A percentile compares a stretch with the other conserved stretches of the same genome.
These are phyloP conservation scores for Diplodia sapinea DNA, from an alignment of 2,329 filamentous ascomycete genomes.

Conservation along the genomic window DNA sequence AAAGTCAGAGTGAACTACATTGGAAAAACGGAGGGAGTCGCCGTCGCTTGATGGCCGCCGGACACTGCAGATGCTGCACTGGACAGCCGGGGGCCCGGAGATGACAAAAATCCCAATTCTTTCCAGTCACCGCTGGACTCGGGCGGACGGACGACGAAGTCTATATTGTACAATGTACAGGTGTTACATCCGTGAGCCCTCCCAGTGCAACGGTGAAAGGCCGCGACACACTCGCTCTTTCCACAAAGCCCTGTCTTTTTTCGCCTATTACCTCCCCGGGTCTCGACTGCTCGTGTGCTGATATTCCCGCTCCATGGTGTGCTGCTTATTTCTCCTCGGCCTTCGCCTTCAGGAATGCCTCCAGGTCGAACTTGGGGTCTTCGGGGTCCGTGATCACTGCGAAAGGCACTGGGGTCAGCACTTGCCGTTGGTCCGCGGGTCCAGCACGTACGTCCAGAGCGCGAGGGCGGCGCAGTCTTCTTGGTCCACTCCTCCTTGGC, in stretches of 20 bases:
- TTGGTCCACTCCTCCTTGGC: conserved; percentile 90
- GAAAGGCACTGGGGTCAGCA: conserved; percentile 1
- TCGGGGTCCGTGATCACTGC: conserved; percentile 65
- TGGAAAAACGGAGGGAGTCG: neutral
- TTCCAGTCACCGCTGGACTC: conserved; percentile 19
- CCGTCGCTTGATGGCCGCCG: neutral
- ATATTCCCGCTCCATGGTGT: neutral
- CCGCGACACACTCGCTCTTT: conserved; percentile 36
- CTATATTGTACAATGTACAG: conserved; percentile 53
- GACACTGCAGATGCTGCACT: neutral
- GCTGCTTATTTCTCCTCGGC: conserved; percentile 47
- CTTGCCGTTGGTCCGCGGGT: conserved; percentile 6
- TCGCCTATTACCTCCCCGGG: conserved; percentile 23
- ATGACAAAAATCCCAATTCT: conserved; percentile 29
- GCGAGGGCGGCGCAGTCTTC: conserved; percentile 64
- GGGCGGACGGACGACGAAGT: conserved; percentile 35
- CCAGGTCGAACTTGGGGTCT: conserved; percentile 91
- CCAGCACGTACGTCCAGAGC: conserved; percentile 48
- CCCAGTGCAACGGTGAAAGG: conserved; percentile 19
- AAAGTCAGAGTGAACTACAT: neutral
- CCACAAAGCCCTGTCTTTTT: conserved; percentile 28
- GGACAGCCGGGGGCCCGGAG: neutral
- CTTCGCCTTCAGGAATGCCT: conserved; percentile 76
- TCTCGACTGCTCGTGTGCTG: conserved; percentile 14
- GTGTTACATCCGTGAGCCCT: conserved; percentile 40